Percentiles rank a stretch among this genome's conserved stretches.
These are phyloP conservation scores for Apiospora hydei DNA, from an alignment of 2,329 filamentous ascomycete species.

Conservation along the genomic window DNA sequence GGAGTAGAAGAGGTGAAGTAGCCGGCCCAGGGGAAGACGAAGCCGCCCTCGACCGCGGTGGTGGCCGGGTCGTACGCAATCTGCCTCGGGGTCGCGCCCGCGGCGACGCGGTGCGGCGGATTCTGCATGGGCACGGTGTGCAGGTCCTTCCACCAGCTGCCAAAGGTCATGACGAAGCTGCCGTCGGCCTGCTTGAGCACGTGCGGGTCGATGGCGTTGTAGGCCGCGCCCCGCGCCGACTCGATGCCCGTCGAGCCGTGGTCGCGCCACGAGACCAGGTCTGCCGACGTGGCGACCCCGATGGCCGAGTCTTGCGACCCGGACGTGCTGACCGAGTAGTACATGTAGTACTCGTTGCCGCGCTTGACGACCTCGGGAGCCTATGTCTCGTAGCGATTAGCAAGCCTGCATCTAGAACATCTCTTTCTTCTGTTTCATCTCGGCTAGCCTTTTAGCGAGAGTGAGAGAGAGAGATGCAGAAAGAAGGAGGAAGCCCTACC, in stretches of 20 bases:
- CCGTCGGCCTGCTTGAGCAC: slow-evolving; percentile 51
- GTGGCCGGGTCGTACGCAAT: slow-evolving; percentile 61
- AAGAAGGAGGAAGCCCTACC: slow-evolving; percentile 40
- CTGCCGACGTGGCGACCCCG: slow-evolving; percentile 59
- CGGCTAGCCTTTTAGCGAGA: not conserved
- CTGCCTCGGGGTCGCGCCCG: slow-evolving; percentile 47
- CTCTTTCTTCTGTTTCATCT: not conserved
- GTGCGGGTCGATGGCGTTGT: slow-evolving; percentile 69
- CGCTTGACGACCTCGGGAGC: slow-evolving; percentile 69
- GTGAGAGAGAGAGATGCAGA: not conserved
- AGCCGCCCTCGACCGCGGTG: slow-evolving; percentile 64
- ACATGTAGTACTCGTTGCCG: slow-evolving; percentile 68
- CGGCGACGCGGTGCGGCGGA: slow-evolving; percentile 40
- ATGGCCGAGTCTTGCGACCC: slow-evolving; percentile 68
- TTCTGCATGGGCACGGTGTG: slow-evolving; percentile 62
- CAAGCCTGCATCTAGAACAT: not conserved
- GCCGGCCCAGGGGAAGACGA: slow-evolving; percentile 59
- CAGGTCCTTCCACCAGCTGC: slow-evolving; percentile 73
- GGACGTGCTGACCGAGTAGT: slow-evolving; percentile 70
- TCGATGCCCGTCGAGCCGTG: slow-evolving; percentile 61
- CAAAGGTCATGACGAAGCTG: slow-evolving; percentile 64
- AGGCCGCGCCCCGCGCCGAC: slow-evolving; percentile 50
- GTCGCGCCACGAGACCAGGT: slow-evolving; percentile 66
- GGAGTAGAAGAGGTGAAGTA: slow-evolving; percentile 71
- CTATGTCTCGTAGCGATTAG: slow-evolving; percentile 42